Evolutionary conservation across 2,329 filamentous ascomycete genomes (phyloP).

Genomic region (Beauveria sp.): DNA sequence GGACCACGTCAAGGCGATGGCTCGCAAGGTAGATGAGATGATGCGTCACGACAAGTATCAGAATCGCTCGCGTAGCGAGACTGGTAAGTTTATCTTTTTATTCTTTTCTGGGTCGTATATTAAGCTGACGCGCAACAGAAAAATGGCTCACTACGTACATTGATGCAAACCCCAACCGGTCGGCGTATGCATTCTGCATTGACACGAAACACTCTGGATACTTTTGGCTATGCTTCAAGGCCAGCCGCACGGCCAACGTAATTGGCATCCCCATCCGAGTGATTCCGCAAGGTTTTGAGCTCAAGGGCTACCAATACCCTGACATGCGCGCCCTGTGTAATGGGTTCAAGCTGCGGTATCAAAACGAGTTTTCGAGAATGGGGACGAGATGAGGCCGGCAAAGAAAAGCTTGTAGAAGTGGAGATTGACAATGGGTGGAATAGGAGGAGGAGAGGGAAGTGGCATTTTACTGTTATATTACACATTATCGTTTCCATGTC

Average conservation of each 20-base stretch:
- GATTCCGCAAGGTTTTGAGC: constrained; percentile 86
- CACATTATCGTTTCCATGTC: background rate
- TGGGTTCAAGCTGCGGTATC: constrained; percentile 83
- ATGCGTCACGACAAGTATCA: constrained; percentile 93
- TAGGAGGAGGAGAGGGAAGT: background rate
- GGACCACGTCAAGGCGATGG: constrained; percentile 95
- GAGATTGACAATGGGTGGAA: background rate
- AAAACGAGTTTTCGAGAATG: constrained; percentile 59
- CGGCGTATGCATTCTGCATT: constrained; percentile 92
- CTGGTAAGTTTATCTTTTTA: constrained; percentile 55
- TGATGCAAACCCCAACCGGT: constrained; percentile 88
- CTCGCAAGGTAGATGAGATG: constrained; percentile 93
- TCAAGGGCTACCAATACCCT: constrained; percentile 82
- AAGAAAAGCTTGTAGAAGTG: background rate
- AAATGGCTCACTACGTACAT: constrained; percentile 95
- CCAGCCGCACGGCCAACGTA: constrained; percentile 64
- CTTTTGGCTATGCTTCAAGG: constrained; percentile 95
- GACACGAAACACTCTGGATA: constrained; percentile 88
- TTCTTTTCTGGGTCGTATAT: background rate
- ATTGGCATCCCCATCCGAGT: constrained; percentile 82
- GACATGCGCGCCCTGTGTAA: constrained; percentile 95
- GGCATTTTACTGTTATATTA: constrained; percentile 6
- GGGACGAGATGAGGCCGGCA: constrained; percentile 21
- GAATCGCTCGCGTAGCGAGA: constrained; percentile 67
- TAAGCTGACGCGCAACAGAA: constrained; percentile 44